Conservation (phyloP, 108 stramenopile species). For the Craspedostauros australis region DNA sequence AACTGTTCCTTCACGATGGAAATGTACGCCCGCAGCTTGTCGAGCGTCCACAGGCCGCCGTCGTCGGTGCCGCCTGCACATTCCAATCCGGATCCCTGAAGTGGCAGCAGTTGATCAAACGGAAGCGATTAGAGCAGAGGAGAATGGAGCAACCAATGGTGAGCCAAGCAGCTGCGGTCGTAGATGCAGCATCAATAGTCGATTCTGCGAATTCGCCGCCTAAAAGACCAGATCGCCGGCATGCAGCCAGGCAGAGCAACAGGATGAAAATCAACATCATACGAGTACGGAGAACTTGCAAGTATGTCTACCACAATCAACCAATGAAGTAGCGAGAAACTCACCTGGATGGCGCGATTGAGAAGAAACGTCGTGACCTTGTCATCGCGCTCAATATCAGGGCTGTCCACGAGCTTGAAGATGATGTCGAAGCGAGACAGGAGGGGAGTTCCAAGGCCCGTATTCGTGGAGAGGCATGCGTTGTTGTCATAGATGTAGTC, state of each 20-base stretch:
- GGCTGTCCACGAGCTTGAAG: slow-evolving; percentile 83
- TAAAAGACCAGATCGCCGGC: too few relatives aligned
- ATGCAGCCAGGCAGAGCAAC: too few relatives aligned
- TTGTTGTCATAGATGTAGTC: slow-evolving; percentile 77
- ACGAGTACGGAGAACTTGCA: too few relatives aligned
- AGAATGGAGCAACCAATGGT: too few relatives aligned
- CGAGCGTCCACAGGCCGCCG: slow-evolving; percentile 60
- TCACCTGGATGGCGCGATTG: slow-evolving; percentile 70
- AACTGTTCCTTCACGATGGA: slow-evolving; percentile 75
- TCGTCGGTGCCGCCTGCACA: slow-evolving; percentile 2
- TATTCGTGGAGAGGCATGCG: slow-evolving; percentile 75
- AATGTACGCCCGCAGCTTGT: slow-evolving; percentile 88
- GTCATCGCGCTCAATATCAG: slow-evolving; percentile 58
- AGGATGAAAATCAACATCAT: too few relatives aligned
- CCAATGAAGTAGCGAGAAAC: background rate
- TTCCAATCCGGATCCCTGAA: slow-evolving; percentile 35
- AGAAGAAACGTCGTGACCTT: slow-evolving; percentile 86
- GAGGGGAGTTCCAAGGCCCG: slow-evolving; percentile 91
- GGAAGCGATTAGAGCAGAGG: too few relatives aligned
- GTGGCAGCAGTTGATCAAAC: too few relatives aligned
- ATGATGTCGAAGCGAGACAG: slow-evolving; percentile 96
- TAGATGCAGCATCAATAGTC: too few relatives aligned
- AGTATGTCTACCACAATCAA: background rate
- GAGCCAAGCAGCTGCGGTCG: too few relatives aligned
- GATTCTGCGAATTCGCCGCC: too few relatives aligned